A percentile compares a stretch with the other conserved stretches of the same genome.
Conservation (phyloP, 208 protist species). For the Trypanosoma boissoni region DNA sequence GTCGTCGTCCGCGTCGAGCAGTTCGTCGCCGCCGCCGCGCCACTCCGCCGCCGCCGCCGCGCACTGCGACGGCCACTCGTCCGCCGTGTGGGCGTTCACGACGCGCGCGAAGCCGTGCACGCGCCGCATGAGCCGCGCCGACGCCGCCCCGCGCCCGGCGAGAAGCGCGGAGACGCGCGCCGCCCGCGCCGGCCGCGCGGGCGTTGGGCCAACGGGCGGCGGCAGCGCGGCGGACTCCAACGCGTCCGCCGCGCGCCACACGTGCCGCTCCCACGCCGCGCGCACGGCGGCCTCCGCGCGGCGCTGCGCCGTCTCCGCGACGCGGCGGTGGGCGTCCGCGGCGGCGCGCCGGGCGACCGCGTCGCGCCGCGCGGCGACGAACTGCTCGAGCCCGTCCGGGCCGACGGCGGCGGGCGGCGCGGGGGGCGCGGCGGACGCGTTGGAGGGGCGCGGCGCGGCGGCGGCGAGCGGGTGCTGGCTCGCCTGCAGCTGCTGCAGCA, state of each 20-base stretch:
- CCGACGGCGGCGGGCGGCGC: neutral
- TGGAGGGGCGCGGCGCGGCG: conserved; percentile 3
- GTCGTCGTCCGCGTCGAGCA: too few relatives aligned
- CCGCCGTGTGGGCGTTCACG: conserved; percentile 45
- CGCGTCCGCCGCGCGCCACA: neutral
- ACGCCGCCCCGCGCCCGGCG: conserved; percentile 36
- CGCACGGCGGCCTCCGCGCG: neutral
- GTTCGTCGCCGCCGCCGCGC: too few relatives aligned
- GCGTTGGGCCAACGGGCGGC: neutral
- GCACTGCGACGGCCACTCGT: conserved; percentile 68
- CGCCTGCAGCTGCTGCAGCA: conserved; percentile 64
- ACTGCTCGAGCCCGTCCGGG: neutral
- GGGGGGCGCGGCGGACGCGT: neutral
- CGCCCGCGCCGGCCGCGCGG: too few relatives aligned
- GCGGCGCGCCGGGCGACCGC: neutral
- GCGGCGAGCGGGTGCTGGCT: conserved; percentile 46
- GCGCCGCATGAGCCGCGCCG: conserved; percentile 38
- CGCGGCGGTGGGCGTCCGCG: neutral
- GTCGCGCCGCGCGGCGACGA: neutral
- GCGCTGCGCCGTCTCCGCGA: neutral
- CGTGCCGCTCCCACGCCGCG: neutral
- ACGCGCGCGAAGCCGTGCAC: conserved; percentile 59
- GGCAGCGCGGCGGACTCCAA: neutral
- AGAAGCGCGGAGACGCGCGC: conserved; percentile 25
- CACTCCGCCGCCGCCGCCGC: conserved; percentile 42